Conservation (phyloP, 768 basidiomycete genomes). For the Kwoniella dejecticola region DNA sequence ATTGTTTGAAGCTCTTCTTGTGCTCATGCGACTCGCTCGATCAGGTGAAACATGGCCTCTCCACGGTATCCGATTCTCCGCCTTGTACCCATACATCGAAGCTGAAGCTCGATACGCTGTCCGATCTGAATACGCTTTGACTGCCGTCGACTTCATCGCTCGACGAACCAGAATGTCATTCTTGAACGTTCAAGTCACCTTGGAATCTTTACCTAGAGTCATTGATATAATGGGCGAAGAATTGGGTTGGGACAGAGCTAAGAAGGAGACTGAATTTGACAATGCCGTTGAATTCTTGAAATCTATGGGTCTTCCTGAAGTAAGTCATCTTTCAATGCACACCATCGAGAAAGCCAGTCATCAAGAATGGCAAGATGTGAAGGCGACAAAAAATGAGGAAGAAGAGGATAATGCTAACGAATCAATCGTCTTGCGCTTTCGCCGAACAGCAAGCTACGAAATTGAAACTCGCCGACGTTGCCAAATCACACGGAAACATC, state of each 20-base stretch:
- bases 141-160: slow-evolving; percentile 89
- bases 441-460: slow-evolving; percentile 29
- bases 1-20: too few relatives aligned
- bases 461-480: slow-evolving; percentile 51
- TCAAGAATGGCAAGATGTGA: background rate
- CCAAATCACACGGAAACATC: slow-evolving; percentile 28
- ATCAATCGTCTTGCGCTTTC: background rate
- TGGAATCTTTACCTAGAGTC: slow-evolving; percentile 79
- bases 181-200: slow-evolving; percentile 82
- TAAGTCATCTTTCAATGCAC: slow-evolving; percentile 23
- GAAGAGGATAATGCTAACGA: slow-evolving; percentile 14
- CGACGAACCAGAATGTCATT: slow-evolving; percentile 91
- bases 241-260: slow-evolving; percentile 69
- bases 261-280: slow-evolving; percentile 66
- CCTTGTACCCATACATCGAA: slow-evolving; percentile 84
- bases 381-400: background rate
- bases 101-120: slow-evolving; percentile 89
- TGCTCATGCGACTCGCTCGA: background rate
- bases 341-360: background rate
- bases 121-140: slow-evolving; percentile 85
- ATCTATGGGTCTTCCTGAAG: slow-evolving; percentile 75
- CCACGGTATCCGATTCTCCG: slow-evolving; percentile 71
- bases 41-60: slow-evolving; percentile 71
- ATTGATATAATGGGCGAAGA: slow-evolving; percentile 89
- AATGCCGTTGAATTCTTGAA: slow-evolving; percentile 68